Evolutionary conservation across 768 basidiomycete species (phyloP), one percentile per base, ranked within the genome.

Genomic region (Lactarius akahatsu): DNA sequence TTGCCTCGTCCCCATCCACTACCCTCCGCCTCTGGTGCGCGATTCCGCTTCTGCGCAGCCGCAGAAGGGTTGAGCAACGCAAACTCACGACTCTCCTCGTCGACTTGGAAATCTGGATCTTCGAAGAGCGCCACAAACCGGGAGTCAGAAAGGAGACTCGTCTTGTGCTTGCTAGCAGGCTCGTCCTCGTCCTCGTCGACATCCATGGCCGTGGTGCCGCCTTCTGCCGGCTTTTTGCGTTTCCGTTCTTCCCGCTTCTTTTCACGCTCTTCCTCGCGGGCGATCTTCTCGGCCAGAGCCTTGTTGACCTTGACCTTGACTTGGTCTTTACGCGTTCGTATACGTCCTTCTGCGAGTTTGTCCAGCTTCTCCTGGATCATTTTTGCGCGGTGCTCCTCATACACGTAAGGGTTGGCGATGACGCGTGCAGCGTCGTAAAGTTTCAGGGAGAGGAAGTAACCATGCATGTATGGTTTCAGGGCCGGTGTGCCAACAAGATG

Each of bases 391-490:
- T 98, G 89, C 73, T 99, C 97, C 47, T 88, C 88, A 76, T 98
- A 98, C 11, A 90, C 94, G 75, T 94, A 96, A 2, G 97, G 97
- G 79, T 98, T 98, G 64, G 94, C 90, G 71, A 98, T 95, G 69
- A 96, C 85, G 38, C 96, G 89, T 2, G 97, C 97, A 59, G 96
- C 90, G 72, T 96, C 93, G 80, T 98, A 98, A 6, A 98, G 85
- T 73, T 94, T 93, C 78, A 98, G 87, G 5, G 95, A 92, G 69
- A 98, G 78, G 80, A 99, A 98, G 85, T 96, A 98, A 52, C 97
- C 97, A 77, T 99, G 97, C 96, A 99, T 98, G 78, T 98, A 99
- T 4, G 97, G 97, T 77, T 96, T 96, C 82, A 98, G 91, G 20
- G 91, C 87, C 26, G 94, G 88, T 6, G 96, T 96, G 59, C 97